phyloP scores from a whole-genome alignment of 2,329 filamentous ascomycete genomes.

The Trichoderma brevicompactum region DNA sequence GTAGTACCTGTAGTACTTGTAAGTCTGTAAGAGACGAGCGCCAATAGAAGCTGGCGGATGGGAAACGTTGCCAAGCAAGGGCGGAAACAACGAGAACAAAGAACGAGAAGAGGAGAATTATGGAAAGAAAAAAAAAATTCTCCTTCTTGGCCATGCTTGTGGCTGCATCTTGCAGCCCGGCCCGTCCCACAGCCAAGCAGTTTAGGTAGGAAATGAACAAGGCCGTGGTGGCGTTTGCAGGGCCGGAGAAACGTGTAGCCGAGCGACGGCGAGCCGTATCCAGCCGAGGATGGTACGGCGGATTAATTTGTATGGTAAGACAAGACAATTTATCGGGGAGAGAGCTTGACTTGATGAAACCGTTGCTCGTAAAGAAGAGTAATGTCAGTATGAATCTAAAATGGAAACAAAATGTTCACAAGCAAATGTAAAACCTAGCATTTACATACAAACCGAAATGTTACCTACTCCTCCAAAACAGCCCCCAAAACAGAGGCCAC shows the following conservation, averaged over 20 bases:
- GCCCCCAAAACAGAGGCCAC: neutral
- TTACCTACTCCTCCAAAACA: too few species aligned
- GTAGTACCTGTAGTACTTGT: too few species aligned
- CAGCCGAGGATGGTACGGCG: neutral
- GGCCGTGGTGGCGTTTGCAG: neutral
- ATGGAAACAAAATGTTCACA: too few species aligned
- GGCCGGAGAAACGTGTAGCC: slow-evolving; percentile 10
- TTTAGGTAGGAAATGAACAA: neutral
- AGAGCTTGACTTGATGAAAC: too few species aligned
- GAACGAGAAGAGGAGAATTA: neutral
- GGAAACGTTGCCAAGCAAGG: neutral
- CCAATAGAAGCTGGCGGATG: neutral
- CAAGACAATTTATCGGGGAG: too few species aligned
- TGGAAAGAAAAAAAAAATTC: neutral
- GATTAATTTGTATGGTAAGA: too few species aligned
- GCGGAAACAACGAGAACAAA: neutral
- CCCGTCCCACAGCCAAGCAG: slow-evolving; percentile 9
- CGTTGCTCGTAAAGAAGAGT: too few species aligned
- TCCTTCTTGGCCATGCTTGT: neutral
- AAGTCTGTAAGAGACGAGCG: neutral
- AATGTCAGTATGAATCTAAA: too few species aligned
- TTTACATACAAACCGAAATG: too few species aligned
- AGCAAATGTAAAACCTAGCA: too few species aligned
- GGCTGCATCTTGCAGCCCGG: neutral
- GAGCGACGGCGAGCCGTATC: neutral